Evolutionary conservation across 495 filamentous ascomycete species (phyloP), one percentile per base, ranked within the genome.

Genomic region (Thozetella sp.): DNA sequence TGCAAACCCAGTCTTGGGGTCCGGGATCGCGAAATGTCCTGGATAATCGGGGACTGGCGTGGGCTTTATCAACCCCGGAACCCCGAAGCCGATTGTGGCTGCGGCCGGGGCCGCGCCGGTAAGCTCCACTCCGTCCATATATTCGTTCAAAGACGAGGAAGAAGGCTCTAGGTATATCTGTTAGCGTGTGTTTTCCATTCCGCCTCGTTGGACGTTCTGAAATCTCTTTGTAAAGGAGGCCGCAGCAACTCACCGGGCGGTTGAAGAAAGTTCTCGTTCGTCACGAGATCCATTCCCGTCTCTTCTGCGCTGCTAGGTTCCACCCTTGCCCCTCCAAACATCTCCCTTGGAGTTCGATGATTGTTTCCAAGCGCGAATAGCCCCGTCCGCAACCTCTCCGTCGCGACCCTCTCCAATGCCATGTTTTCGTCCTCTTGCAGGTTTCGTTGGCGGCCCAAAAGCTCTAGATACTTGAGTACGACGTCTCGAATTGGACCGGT

Each of bases 1-100:
- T 17, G 52, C 25, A 24, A 54, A 54, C 12, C 52, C 52, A 1
- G 52, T 54, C 52, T 54, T 12, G 17, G 23, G 25, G 20, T 54
- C 52, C 11, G 22, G 24, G 13, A 24, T 48, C 10, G 3, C n/a
- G 43, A 34, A 27, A 17, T 12, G 10, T 9, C 52, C 17, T 2
- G 24, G 24, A 17, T 26, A 9, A 12, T 6, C 52, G 23, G 27
- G 25, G 15, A 34, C 52, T 4, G 25, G 24, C 25, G 13, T 6
- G 11, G 15, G 2, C 12, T 22, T 10, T 30, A 25, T 9, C 25
- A 22, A 27, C 25, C 13, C n/a, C 52, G 25, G 17, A 25, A n/a
- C 30, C 24, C n/a, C 25, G 27, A 6, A 30, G 25, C n/a, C n/a
- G n/a, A n/a, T n/a, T n/a, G n/a, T 15, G 23, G n/a, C 52, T 54